Base-by-base conservation (phyloP, 495 filamentous ascomycete genomes). In the Chaetomidium leptoderma region DNA sequence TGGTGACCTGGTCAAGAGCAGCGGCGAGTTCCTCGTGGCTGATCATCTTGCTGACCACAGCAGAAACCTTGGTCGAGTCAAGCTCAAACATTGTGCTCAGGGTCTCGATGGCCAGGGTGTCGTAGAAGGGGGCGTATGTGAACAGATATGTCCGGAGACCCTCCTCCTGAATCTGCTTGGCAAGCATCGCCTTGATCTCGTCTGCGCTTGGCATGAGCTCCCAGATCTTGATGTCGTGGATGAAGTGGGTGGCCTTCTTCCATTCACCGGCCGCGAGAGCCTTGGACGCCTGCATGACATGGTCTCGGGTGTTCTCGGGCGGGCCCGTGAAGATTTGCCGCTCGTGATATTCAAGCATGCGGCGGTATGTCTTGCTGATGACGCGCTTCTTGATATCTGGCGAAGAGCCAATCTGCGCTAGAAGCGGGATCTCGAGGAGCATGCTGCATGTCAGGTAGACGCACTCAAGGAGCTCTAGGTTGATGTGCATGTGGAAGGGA, bases 401-500 rank as follows among this genome's bases (percentile, higher is more conserved):
- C 23, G 92, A 89, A 9, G 92, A 96, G 43, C 95, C 95, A 46
- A 90, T 92, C 71, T 97, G 95, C 27, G 93, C 93, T 57, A 99
- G 85, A 45, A 96, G 87, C 13, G 93, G 93, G 59, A 99, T 96
- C 77, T 99, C 93, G 45, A 99, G 82, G 58, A 99, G 86, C 93
- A 97, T 97, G 77, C 89, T 95, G 73, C 91, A 97, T 55, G 93
- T 97, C 44, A 99, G 86, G 74, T 99, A 99, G 58, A 97, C 92
- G 68, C 92, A 97, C 72, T 99, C 93, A 4, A 99, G 84, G 29
- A 99, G 83, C 66, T 99, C 93, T 21, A 99, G 81, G 79, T 99
- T 99, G 80, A 99, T 97, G 80, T 99, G 93, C 90, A 97, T 96
- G 77, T 99, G 93, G 83, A 99, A 99, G 42, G 93, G 93, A 58